These are phyloP conservation scores for Clonostachys solani DNA, from an alignment of 2,329 filamentous ascomycete genomes.

Conservation along the genomic window DNA sequence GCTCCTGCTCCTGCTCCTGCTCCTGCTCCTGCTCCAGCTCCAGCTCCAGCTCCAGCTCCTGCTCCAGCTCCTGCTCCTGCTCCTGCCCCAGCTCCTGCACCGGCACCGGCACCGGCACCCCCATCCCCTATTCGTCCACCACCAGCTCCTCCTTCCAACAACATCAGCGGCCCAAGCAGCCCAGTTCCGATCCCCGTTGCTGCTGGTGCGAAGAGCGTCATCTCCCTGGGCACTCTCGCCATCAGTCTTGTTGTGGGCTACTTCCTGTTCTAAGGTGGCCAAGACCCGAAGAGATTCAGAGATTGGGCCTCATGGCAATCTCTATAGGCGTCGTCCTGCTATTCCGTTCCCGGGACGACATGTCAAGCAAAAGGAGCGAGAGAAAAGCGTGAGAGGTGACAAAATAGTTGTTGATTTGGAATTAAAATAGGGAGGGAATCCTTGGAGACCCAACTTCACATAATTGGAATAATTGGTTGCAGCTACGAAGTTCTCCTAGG, in stretches of 20 bases:
- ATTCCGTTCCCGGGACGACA: not conserved
- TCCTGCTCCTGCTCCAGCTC: not conserved
- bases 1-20: not conserved
- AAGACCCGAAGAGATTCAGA: too few relatives aligned
- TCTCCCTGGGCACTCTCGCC: not conserved
- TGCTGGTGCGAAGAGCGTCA: not conserved
- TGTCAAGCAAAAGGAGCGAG: not conserved
- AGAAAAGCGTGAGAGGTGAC: not conserved
- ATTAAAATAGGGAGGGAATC: too few relatives aligned
- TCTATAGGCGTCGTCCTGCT: not conserved
- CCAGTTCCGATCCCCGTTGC: not conserved
- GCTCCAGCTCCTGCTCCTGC: not conserved
- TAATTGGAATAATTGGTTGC: too few relatives aligned
- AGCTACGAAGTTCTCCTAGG: too few relatives aligned
- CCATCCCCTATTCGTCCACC: not conserved
- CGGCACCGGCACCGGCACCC: too few relatives aligned
- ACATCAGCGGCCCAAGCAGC: not conserved
- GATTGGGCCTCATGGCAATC: not conserved
- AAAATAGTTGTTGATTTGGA: too few relatives aligned
- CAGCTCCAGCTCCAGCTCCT: not conserved
- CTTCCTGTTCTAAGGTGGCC: not conserved
- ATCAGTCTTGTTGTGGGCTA: not conserved
- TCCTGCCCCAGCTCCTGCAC: not conserved
- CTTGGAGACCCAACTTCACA: too few relatives aligned
- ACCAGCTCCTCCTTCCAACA: not conserved